Percentiles rank a stretch among this genome's conserved stretches.
Conservation (phyloP, 768 basidiomycete genomes). For the Collybia nuda region DNA sequence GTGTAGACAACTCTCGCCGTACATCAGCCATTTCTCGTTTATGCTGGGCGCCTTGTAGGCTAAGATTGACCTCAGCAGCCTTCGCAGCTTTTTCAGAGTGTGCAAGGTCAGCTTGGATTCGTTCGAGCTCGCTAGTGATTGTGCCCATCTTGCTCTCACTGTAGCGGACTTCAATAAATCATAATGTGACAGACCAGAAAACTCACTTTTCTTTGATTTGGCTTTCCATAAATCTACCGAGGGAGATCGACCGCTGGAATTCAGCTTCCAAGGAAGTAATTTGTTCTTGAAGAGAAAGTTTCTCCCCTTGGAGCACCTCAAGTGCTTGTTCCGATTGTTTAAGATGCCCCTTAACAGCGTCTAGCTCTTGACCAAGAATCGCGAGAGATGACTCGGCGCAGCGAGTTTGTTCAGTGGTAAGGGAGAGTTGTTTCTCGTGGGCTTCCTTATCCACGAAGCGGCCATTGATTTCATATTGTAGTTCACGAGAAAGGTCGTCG, state of each 20-base stretch:
- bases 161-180: slow-evolving; percentile 6
- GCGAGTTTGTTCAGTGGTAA: slow-evolving; percentile 23
- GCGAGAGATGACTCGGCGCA: slow-evolving; percentile 30
- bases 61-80: slow-evolving; percentile 64
- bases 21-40: slow-evolving; percentile 62
- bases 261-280: slow-evolving; percentile 64
- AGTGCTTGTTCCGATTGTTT: slow-evolving; percentile 35
- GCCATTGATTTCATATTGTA: slow-evolving; percentile 36
- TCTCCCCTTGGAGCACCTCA: slow-evolving; percentile 48
- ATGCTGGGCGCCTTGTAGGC: slow-evolving; percentile 64
- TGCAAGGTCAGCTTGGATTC: slow-evolving; percentile 42
- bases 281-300: slow-evolving; percentile 48
- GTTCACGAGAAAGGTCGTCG: slow-evolving; percentile 32
- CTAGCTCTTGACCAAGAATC: slow-evolving; percentile 35
- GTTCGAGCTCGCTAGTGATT: slow-evolving; percentile 40
- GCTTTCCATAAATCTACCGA: slow-evolving; percentile 61
- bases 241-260: slow-evolving; percentile 59
- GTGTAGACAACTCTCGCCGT: slow-evolving; percentile 51
- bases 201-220: slow-evolving; percentile 63
- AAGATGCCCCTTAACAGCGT: slow-evolving; percentile 36
- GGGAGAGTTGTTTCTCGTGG: slow-evolving; percentile 29
- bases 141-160: slow-evolving; percentile 48
- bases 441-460: slow-evolving; percentile 30
- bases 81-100: slow-evolving; percentile 58
- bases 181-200: background rate